Conservation (phyloP, 352 stramenopile species). For the Phytophthora pini region DNA sequence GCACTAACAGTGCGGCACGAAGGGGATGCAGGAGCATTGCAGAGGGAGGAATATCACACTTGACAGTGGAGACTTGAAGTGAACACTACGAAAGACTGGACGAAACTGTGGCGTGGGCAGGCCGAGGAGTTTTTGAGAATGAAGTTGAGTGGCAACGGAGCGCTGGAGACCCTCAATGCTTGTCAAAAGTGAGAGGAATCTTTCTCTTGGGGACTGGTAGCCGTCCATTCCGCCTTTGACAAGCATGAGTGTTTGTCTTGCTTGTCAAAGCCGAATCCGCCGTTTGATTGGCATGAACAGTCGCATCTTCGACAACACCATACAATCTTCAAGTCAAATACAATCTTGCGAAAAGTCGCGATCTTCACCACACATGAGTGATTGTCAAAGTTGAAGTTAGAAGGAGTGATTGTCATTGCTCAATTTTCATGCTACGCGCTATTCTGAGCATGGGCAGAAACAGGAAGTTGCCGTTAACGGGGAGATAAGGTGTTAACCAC, state of each 20-base stretch:
- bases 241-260: constrained; percentile 12
- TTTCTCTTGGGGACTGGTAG: neutral
- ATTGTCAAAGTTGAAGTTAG: constrained; percentile 19
- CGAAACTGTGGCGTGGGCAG: constrained; percentile 8
- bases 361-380: constrained; percentile 19
- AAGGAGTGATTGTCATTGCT: constrained; percentile 2
- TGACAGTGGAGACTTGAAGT: constrained; percentile 1
- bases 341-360: constrained; percentile 12
- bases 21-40: constrained; percentile 13
- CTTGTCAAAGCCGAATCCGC: constrained; percentile 24
- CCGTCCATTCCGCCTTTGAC: constrained; percentile 21
- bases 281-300: constrained; percentile 29
- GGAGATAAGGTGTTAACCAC: neutral
- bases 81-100: constrained; percentile 24
- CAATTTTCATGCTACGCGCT: neutral
- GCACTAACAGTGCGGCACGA: constrained; percentile 11
- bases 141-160: neutral
- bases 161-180: constrained; percentile 1
- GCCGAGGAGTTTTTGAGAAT: constrained; percentile 23
- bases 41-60: neutral
- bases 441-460: too few species aligned
- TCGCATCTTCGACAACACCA: constrained; percentile 21
- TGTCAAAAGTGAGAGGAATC: constrained; percentile 14
- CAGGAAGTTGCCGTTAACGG: too few species aligned
- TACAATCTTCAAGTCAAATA: constrained; percentile 7